Percentiles rank a stretch among this genome's conserved stretches.
phyloP scores from a whole-genome alignment of 345 rosid species.

The Arabis alpina region DNA sequence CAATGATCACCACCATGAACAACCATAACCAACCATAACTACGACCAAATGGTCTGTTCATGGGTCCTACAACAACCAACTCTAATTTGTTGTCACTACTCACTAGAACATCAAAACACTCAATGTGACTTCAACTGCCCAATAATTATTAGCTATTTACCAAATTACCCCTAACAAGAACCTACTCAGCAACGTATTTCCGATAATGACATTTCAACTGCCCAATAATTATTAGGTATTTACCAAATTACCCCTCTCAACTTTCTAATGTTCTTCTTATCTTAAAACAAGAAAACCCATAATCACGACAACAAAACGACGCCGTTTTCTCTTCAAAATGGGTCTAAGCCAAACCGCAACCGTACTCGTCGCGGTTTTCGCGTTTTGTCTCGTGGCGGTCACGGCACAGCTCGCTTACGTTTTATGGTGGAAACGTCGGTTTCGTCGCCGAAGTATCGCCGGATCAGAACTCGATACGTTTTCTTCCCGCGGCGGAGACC shows the following conservation, averaged over 20 bases:
- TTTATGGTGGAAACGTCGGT: slow-evolving; percentile 53
- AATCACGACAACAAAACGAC: slow-evolving; percentile 6
- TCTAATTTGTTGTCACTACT: too few species aligned
- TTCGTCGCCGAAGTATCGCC: slow-evolving; percentile 41
- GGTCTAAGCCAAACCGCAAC: slow-evolving; percentile 46
- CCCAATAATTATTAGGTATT: background rate
- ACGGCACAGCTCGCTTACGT: slow-evolving; percentile 54
- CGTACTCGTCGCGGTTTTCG: slow-evolving; percentile 52
- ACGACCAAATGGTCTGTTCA: too few species aligned
- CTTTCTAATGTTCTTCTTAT: slow-evolving; percentile 1
- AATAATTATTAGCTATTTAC: too few species aligned
- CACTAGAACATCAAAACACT: too few species aligned
- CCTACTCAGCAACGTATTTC: slow-evolving; percentile 41
- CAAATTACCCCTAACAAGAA: slow-evolving; percentile 45
- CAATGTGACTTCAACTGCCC: too few species aligned
- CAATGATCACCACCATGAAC: too few species aligned
- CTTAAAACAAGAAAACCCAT: slow-evolving; percentile 10
- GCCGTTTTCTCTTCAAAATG: slow-evolving; percentile 16
- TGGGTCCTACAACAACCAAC: too few species aligned
- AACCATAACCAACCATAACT: too few species aligned
- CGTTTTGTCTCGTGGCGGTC: slow-evolving; percentile 46
- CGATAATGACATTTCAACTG: slow-evolving; percentile 33
- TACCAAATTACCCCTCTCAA: slow-evolving; percentile 24
- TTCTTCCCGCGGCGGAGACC: slow-evolving; percentile 33
- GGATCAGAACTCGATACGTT: slow-evolving; percentile 35